Evolutionary conservation across 768 basidiomycete genomes (phyloP).

Genomic region (Collybia nuda): DNA sequence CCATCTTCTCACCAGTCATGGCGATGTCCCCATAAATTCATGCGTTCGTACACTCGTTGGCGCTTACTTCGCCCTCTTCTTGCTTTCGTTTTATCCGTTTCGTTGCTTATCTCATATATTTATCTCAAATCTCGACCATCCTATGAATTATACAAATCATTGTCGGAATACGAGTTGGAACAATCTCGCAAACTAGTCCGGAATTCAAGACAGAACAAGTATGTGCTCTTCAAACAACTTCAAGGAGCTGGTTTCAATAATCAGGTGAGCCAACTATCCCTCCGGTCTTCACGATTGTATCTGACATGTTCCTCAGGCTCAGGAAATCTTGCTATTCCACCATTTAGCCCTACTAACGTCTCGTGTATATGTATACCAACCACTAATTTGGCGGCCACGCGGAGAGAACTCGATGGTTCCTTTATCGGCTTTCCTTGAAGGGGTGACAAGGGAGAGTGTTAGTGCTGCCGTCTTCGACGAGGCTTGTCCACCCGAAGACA

Average conservation of each 20-base stretch:
- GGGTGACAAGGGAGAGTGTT: constrained; percentile 36
- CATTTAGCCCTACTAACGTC: constrained; percentile 39
- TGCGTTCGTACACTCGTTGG: constrained; percentile 19
- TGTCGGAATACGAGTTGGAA: constrained; percentile 27
- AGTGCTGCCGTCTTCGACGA: constrained; percentile 34
- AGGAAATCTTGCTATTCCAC: constrained; percentile 46
- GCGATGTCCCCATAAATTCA: neutral
- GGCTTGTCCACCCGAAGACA: constrained; percentile 37
- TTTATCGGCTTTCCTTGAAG: constrained; percentile 41
- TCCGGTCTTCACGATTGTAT: neutral
- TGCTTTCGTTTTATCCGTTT: constrained; percentile 9
- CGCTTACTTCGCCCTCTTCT: constrained; percentile 18
- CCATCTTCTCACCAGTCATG: too few species aligned
- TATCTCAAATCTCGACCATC: constrained; percentile 36
- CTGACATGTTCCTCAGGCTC: constrained; percentile 27
- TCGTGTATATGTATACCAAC: constrained; percentile 44
- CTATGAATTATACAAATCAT: constrained; percentile 32
- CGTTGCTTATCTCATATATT: constrained; percentile 25
- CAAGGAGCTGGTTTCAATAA: constrained; percentile 52
- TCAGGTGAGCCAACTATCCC: constrained; percentile 28
- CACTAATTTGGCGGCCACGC: constrained; percentile 44
- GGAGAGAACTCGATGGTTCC: constrained; percentile 39
- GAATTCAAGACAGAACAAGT: constrained; percentile 28
- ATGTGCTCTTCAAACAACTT: constrained; percentile 43
- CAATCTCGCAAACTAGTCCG: constrained; percentile 26